A percentile compares a stretch with the other conserved stretches of the same genome.
Evolutionary conservation across 192 early-diverging fungal genomes (phyloP).

Genomic region (Podila horticola): DNA sequence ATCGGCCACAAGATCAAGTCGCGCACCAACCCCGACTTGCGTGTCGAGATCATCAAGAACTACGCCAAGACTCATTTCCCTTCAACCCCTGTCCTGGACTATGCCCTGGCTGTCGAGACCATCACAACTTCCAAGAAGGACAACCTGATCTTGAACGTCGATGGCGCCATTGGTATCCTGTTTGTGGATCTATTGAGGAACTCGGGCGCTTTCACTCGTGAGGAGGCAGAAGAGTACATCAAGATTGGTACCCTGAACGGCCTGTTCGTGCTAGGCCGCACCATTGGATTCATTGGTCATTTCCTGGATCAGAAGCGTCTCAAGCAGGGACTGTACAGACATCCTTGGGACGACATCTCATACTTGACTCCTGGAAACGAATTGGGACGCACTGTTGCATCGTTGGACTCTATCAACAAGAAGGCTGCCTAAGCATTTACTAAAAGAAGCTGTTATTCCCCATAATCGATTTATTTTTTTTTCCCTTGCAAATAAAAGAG

Average conservation of each 20-base stretch:
- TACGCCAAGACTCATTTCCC: conserved; percentile 92
- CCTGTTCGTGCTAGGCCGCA: conserved; percentile 95
- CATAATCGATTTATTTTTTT: too few relatives aligned
- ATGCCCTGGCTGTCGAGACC: conserved; percentile 92
- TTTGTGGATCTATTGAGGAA: conserved; percentile 95
- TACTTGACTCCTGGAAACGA: conserved; percentile 75
- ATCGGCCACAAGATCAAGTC: conserved; percentile 99
- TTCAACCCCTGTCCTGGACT: conserved; percentile 86
- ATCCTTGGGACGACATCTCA: conserved; percentile 97
- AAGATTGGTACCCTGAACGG: conserved; percentile 96
- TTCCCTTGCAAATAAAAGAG: too few relatives aligned
- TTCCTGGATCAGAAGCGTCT: conserved; percentile 98
- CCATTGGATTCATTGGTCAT: conserved; percentile 98
- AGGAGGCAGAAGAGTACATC: conserved; percentile 97
- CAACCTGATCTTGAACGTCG: conserved; percentile 95
- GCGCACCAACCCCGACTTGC: conserved; percentile 97
- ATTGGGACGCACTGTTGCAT: conserved; percentile 51
- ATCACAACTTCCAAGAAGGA: conserved; percentile 99
- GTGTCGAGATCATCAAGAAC: conserved; percentile 94
- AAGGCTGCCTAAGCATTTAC: conserved; percentile 26
- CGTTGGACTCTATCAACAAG: conserved; percentile 48
- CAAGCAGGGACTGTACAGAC: conserved; percentile 98
- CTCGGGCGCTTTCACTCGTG: conserved; percentile 91
- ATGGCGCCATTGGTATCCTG: conserved; percentile 93
- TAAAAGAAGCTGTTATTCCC: too few relatives aligned